Conservation (phyloP, 148 eudicot genomes). For the Dysphania ambrosioides region DNA sequence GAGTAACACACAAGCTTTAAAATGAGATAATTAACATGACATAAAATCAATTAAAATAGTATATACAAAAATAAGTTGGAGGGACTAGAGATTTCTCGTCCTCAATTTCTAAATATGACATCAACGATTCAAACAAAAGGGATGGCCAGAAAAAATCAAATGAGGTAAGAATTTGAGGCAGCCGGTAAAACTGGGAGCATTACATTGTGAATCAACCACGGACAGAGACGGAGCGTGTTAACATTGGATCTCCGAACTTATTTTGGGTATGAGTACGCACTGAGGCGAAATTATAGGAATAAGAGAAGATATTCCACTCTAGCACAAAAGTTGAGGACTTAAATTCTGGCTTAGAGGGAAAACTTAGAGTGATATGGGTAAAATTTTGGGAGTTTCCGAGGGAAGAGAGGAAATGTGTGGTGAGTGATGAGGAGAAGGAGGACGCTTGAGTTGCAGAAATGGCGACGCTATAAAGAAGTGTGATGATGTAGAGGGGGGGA, state of each 20-base stretch:
- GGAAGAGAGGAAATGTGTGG: conserved; percentile 6
- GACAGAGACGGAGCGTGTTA: background rate
- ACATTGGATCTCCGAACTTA: background rate
- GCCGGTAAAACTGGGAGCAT: background rate
- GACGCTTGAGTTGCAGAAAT: conserved; percentile 7
- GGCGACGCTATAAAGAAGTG: conserved; percentile 17
- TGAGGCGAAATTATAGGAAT: background rate
- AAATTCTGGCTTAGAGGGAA: background rate
- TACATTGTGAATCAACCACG: conserved; percentile 15
- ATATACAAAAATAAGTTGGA: too few relatives aligned
- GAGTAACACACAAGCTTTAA: background rate
- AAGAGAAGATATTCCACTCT: background rate
- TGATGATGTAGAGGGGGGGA: background rate
- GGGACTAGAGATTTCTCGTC: too few relatives aligned
- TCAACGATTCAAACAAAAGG: background rate
- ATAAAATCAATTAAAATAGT: background rate
- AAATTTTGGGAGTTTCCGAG: background rate
- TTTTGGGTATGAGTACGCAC: background rate
- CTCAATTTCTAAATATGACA: too few relatives aligned
- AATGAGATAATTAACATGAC: background rate
- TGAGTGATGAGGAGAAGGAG: background rate
- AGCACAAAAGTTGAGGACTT: background rate
- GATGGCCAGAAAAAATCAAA: background rate
- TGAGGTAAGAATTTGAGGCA: background rate
- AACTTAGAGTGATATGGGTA: background rate